Evolutionary conservation across 148 eudicot genomes (phyloP), one percentile per base, ranked within the genome.

Genomic region (Diospyros lotus): DNA sequence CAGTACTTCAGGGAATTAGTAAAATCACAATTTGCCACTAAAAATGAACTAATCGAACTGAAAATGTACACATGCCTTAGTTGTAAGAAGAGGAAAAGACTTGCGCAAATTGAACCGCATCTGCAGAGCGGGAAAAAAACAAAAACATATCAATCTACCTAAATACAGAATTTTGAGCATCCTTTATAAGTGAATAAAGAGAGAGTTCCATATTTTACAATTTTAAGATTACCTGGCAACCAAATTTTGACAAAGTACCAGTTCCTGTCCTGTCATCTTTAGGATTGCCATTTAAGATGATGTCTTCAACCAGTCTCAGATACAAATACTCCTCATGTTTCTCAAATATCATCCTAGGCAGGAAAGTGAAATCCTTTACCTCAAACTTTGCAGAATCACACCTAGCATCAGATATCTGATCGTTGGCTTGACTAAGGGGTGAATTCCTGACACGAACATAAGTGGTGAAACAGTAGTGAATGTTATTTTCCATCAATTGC

Each of bases 181-280:
- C 64, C 28, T 61, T 64, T 4, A 78, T 18, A 53, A 59, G 39
- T 14, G 17, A 42, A 48, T 4, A 8, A 48, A 1, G 14, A 41
- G 9, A 45, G 62, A 42, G 50, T 18, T n/a, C 59, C 51, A 45
- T 28, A 5, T 13, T 51, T 40, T 11, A 55, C 10, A 46, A 28
- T 70, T 50, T 51, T 63, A 73, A 65, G 12, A 67, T 42, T 78
- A 95, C 99, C 99, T 95, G 99, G 75, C 94, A 91, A 76, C 98
- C 99, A 81, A 95, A 95, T 79, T 85, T 86, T 4, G 99, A 95
- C 17, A 89, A 75, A 46, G 98, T 95, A 38, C 99, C 98, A 66
- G 99, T 91, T 58, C 98, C 93, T 8, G 99, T 95, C 76, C 98
- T 84, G 66, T 95, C 99, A 82, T 77, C 93, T 84, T 93, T 95